These are phyloP conservation scores for Termitomyces sp. DNA, from an alignment of 1,284 basidiomycete species.

Conservation along the genomic window DNA sequence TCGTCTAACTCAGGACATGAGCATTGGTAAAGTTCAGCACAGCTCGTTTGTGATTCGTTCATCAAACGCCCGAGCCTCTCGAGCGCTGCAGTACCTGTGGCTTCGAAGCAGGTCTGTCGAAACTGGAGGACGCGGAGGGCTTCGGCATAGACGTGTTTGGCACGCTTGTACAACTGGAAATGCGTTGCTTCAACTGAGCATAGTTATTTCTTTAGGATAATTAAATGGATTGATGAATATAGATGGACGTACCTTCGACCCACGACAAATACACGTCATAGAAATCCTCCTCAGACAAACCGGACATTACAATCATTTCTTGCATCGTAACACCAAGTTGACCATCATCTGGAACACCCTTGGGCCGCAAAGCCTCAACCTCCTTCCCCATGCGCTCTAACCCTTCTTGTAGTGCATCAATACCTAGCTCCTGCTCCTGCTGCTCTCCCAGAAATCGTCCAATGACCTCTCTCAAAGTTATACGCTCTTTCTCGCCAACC, in stretches of 20 bases:
- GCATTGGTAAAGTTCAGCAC: constrained; percentile 67
- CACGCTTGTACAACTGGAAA: constrained; percentile 78
- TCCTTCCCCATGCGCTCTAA: constrained; percentile 44
- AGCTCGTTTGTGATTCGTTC: constrained; percentile 73
- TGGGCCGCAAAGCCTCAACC: constrained; percentile 50
- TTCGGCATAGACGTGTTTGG: constrained; percentile 74
- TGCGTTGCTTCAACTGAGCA: constrained; percentile 64
- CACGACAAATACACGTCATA: constrained; percentile 66
- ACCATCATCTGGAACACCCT: constrained; percentile 23
- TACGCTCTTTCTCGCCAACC: constrained; percentile 50
- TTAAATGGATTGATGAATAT: constrained; percentile 2
- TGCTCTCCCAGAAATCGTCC: constrained; percentile 43
- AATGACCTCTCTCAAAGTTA: constrained; percentile 49
- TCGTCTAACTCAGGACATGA: constrained; percentile 76
- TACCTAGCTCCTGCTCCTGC: constrained; percentile 35
- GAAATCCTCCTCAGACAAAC: constrained; percentile 54
- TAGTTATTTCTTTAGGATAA: neutral
- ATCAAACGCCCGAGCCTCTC: constrained; percentile 65
- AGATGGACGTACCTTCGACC: constrained; percentile 57
- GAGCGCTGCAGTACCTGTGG: constrained; percentile 27
- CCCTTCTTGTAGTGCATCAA: constrained; percentile 39
- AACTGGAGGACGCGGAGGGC: constrained; percentile 76
- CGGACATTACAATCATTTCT: constrained; percentile 67
- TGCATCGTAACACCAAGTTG: constrained; percentile 61
- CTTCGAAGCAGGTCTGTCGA: constrained; percentile 55